Conservation (phyloP, 805 yeast genomes). For the Jamesozyma gamospora region DNA sequence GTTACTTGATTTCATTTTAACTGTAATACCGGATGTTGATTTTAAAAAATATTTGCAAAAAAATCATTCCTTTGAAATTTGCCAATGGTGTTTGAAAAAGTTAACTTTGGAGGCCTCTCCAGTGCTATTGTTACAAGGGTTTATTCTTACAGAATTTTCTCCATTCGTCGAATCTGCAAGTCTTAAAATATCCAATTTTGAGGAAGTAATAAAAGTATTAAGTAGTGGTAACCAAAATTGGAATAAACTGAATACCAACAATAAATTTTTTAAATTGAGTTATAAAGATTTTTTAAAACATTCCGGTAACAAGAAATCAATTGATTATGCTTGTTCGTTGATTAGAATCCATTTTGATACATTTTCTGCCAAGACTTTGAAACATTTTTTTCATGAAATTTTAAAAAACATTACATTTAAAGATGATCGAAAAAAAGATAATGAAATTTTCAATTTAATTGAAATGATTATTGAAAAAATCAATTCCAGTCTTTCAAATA, state of each 20-base stretch:
- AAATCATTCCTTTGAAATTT: constrained; percentile 13
- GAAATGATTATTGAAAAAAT: neutral
- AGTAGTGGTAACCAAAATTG: neutral
- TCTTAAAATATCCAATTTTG: neutral
- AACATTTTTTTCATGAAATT: too few species aligned
- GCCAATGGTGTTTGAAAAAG: constrained; percentile 14
- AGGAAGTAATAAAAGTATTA: neutral
- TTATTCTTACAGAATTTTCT: constrained; percentile 1
- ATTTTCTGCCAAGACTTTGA: too few species aligned
- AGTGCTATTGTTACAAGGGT: constrained; percentile 13
- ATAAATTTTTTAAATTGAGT: constrained; percentile 13
- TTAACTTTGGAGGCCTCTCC: constrained; percentile 1
- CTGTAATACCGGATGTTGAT: constrained; percentile 11
- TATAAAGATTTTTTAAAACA: constrained; percentile 15
- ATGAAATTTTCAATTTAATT: neutral
- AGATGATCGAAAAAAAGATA: too few species aligned
- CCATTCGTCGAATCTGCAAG: neutral
- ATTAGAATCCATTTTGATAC: too few species aligned
- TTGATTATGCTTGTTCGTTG: constrained; percentile 4
- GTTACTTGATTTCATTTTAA: constrained; percentile 16
- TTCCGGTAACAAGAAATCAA: constrained; percentile 7
- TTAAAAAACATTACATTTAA: too few species aligned
- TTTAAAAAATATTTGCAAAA: constrained; percentile 13
- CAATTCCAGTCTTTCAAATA: neutral
- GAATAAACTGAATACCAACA: neutral